A percentile compares a stretch with the other conserved stretches of the same genome.
phyloP scores from a whole-genome alignment of 176 grass and related monocot species.

The Areca catechu region DNA sequence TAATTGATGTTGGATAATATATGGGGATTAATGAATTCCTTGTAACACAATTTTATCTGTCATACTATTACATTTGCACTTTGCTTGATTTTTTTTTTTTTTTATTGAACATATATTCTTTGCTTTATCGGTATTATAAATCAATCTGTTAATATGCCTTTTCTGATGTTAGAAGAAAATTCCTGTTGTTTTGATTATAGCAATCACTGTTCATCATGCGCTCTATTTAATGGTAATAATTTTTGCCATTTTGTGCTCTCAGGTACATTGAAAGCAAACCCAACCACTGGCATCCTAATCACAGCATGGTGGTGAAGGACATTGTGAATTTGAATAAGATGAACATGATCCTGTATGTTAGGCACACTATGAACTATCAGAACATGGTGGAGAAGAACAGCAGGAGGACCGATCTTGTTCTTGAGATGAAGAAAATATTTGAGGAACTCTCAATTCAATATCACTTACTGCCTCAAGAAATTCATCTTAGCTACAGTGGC shows the following conservation, averaged over 20 bases:
- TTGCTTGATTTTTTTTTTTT: too few relatives aligned
- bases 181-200: too few relatives aligned
- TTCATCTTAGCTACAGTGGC: slow-evolving; percentile 53
- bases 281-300: slow-evolving; percentile 63
- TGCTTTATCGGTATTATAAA: too few relatives aligned
- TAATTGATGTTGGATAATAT: too few relatives aligned
- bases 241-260: slow-evolving; percentile 2
- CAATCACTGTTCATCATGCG: too few relatives aligned
- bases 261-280: slow-evolving; percentile 93
- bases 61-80: too few relatives aligned
- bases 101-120: too few relatives aligned
- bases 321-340: slow-evolving; percentile 85
- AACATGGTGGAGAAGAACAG: slow-evolving; percentile 70
- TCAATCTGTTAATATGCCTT: too few relatives aligned
- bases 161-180: too few relatives aligned
- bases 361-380: slow-evolving; percentile 95
- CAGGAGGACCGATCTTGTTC: slow-evolving; percentile 73
- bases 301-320: slow-evolving; percentile 68
- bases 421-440: slow-evolving; percentile 82
- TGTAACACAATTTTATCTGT: too few relatives aligned
- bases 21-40: too few relatives aligned
- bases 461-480: slow-evolving; percentile 61
- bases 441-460: slow-evolving; percentile 62
- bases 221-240: too few relatives aligned
- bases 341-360: slow-evolving; percentile 56